Conservation (phyloP, 2,329 filamentous ascomycete species). For the Aspergillus novoparasiticus region DNA sequence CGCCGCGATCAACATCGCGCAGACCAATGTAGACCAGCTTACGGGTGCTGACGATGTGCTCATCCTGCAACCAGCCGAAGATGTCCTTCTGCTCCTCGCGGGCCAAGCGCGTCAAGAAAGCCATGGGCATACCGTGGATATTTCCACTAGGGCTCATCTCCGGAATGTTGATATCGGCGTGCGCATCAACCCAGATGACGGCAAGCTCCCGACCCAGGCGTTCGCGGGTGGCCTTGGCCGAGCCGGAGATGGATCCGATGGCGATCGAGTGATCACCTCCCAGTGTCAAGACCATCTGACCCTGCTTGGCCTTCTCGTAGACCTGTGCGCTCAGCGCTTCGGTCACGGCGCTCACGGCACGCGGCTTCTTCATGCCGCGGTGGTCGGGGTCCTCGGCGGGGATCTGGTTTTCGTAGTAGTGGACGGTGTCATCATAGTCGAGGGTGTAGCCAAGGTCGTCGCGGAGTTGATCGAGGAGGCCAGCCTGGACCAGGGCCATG, state of each 20-base stretch:
- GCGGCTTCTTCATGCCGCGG: slow-evolving; percentile 93
- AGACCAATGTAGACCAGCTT: slow-evolving; percentile 98
- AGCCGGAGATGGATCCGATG: slow-evolving; percentile 88
- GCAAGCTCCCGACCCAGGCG: slow-evolving; percentile 80
- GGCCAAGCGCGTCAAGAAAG: slow-evolving; percentile 85
- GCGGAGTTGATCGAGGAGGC: slow-evolving; percentile 79
- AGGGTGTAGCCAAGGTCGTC: slow-evolving; percentile 88
- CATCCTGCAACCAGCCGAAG: slow-evolving; percentile 84
- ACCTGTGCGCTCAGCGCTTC: slow-evolving; percentile 78
- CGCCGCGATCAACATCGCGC: slow-evolving; percentile 86
- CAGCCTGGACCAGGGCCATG: slow-evolving; percentile 82
- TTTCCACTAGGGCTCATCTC: slow-evolving; percentile 89
- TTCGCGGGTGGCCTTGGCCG: slow-evolving; percentile 83
- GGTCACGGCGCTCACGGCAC: slow-evolving; percentile 82
- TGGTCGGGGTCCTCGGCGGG: slow-evolving; percentile 72
- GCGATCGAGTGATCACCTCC: slow-evolving; percentile 97
- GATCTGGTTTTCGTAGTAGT: slow-evolving; percentile 76
- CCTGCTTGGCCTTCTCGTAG: slow-evolving; percentile 80
- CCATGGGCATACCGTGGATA: slow-evolving; percentile 96
- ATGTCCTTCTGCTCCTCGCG: slow-evolving; percentile 73
- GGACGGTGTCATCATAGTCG: slow-evolving; percentile 78
- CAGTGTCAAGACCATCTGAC: slow-evolving; percentile 86
- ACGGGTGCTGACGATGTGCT: slow-evolving; percentile 62
- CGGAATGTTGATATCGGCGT: slow-evolving; percentile 96
- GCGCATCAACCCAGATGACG: slow-evolving; percentile 98